A percentile compares a stretch with the other conserved stretches of the same genome.
phyloP scores from a whole-genome alignment of 306 rosid species.

The Casuarina equisetifolia region DNA sequence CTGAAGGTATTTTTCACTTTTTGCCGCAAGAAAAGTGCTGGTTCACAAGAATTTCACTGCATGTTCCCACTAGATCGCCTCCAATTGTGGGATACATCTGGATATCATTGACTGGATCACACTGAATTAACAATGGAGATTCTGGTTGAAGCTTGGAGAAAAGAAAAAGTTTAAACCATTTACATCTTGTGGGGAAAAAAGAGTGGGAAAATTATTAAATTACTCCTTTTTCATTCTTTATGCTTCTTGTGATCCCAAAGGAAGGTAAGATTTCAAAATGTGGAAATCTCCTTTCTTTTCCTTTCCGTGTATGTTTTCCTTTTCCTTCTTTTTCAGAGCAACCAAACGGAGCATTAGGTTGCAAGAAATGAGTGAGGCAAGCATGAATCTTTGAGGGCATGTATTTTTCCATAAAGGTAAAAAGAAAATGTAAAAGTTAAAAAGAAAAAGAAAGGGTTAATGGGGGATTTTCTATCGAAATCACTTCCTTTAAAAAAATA shows the following conservation, averaged over 20 bases:
- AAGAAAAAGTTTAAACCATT: no score
- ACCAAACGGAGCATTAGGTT: neutral
- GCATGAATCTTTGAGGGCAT: no score
- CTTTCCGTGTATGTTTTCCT: neutral
- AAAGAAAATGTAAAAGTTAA: neutral
- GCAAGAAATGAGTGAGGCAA: neutral
- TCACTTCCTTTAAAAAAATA: constrained; percentile 32
- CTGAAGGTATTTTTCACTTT: no score
- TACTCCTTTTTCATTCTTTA: neutral
- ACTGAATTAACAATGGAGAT: no score
- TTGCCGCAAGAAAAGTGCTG: no score
- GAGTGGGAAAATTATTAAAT: neutral
- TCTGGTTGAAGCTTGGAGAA: no score
- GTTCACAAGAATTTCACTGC: no score
- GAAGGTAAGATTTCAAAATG: neutral
- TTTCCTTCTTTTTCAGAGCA: neutral
- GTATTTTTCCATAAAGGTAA: no score
- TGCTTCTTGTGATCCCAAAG: neutral
- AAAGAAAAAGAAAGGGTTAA: neutral
- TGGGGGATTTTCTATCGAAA: constrained; percentile 27
- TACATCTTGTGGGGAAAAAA: no score
- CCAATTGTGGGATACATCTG: no score
- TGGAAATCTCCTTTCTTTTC: neutral
- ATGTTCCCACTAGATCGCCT: no score
- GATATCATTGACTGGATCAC: no score